Evolutionary conservation across 148 eudicot genomes (phyloP).

Genomic region (Heliamphora exappendiculata): DNA sequence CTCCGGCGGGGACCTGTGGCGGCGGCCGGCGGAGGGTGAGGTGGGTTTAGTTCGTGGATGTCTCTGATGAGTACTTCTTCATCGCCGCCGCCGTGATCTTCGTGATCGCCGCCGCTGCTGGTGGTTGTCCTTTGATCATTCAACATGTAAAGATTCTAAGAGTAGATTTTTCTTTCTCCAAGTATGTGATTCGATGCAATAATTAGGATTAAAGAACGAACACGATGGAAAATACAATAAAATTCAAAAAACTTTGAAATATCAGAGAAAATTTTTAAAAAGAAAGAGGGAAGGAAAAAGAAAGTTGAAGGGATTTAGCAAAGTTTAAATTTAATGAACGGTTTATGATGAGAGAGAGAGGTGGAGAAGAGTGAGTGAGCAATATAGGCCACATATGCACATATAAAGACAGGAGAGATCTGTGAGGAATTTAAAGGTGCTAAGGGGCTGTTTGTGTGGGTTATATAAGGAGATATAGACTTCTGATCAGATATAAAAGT

Average conservation of each 20-base stretch:
- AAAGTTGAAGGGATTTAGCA: constrained; percentile 4
- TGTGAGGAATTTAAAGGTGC: no score
- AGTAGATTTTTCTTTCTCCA: no score
- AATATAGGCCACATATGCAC: constrained; percentile 19
- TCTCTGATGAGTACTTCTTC: constrained; percentile 45
- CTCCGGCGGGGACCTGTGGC: constrained; percentile 12
- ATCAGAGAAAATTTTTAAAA: background rate
- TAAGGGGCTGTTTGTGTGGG: no score
- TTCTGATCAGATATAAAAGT: no score
- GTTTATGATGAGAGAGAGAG: constrained; percentile 7
- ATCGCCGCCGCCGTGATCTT: constrained; percentile 16
- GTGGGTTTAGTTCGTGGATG: constrained; percentile 53
- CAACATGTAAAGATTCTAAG: constrained; percentile 17
- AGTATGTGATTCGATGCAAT: no score
- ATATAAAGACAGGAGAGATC: background rate
- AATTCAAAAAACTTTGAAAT: no score
- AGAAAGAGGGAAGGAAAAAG: background rate
- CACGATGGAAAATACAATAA: no score
- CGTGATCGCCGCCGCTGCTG: constrained; percentile 32
- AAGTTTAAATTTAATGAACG: background rate
- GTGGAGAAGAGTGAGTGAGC: no score
- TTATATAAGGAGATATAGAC: no score
- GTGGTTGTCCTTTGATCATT: constrained; percentile 27
- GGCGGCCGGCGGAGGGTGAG: constrained; percentile 23
- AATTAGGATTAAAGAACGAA: no score